Percentiles rank a stretch among this genome's conserved stretches.
phyloP scores from a whole-genome alignment of 179 eudicot species.

The Actinidia arguta region DNA sequence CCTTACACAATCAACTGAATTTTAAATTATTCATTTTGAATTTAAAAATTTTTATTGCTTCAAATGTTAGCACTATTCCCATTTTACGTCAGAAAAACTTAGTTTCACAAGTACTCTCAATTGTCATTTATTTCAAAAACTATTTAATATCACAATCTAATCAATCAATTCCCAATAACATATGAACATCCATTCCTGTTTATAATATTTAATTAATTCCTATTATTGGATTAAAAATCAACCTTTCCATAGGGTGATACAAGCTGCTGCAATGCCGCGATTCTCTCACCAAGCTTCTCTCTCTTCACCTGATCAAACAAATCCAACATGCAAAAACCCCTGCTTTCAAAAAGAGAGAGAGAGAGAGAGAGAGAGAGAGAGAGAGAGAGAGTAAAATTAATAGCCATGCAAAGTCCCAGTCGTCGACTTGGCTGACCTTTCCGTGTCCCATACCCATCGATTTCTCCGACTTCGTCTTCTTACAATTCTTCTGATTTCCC shows the following conservation, averaged over 20 bases:
- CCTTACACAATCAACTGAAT: too few relatives aligned
- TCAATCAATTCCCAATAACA: too few relatives aligned
- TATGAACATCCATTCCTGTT: too few relatives aligned
- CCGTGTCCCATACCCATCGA: conserved; percentile 46
- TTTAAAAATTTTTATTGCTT: background rate
- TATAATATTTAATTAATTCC: background rate
- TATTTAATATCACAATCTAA: too few relatives aligned
- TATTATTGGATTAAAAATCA: background rate
- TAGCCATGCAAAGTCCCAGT: conserved; percentile 14
- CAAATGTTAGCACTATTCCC: background rate
- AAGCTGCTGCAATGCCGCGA: conserved; percentile 73
- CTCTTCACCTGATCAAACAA: conserved; percentile 40
- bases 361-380: background rate
- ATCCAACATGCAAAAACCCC: conserved; percentile 22
- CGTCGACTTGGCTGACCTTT: conserved; percentile 43
- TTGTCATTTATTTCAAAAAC: too few relatives aligned
- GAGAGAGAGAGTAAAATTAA: background rate
- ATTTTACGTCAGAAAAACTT: background rate
- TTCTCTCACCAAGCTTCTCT: conserved; percentile 88
- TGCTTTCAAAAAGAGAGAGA: background rate
- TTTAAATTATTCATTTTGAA: too few relatives aligned
- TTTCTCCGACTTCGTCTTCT: conserved; percentile 54
- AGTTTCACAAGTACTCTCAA: background rate
- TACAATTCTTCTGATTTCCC: conserved; percentile 24
- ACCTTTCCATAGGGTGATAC: conserved; percentile 96